Conservation (phyloP, 768 basidiomycete species). For the Tricholoma bakamatsutake region DNA sequence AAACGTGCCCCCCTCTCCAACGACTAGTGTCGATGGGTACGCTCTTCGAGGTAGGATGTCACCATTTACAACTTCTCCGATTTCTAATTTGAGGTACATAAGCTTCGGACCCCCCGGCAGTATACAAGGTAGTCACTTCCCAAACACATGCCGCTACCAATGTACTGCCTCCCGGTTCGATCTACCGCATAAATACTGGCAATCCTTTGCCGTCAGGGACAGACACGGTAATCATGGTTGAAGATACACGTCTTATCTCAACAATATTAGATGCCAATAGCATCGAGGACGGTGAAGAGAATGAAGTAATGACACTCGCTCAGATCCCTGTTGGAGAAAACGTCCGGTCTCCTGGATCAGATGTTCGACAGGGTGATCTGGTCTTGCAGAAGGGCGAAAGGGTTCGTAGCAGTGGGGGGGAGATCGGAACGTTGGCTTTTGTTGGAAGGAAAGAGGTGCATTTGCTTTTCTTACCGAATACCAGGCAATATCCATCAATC, state of each 20-base stretch:
- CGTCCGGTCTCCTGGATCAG: slow-evolving; percentile 66
- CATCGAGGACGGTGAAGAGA: slow-evolving; percentile 52
- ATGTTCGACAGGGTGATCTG: slow-evolving; percentile 61
- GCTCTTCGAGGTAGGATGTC: slow-evolving; percentile 60
- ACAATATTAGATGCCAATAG: slow-evolving; percentile 33
- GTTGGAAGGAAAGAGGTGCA: slow-evolving; percentile 67
- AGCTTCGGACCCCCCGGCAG: slow-evolving; percentile 63
- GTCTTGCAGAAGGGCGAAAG: slow-evolving; percentile 59
- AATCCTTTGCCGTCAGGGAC: slow-evolving; percentile 70
- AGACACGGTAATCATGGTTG: slow-evolving; percentile 88
- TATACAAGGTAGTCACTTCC: slow-evolving; percentile 63
- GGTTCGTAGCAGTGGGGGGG: slow-evolving; percentile 65
- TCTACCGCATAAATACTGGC: slow-evolving; percentile 85
- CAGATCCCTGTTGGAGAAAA: slow-evolving; percentile 65
- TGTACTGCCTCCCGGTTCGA: slow-evolving; percentile 40
- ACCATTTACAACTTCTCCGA: background rate
- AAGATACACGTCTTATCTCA: slow-evolving; percentile 77
- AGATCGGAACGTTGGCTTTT: slow-evolving; percentile 78
- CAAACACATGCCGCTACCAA: slow-evolving; percentile 42
- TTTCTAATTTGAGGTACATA: background rate
- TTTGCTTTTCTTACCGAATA: background rate
- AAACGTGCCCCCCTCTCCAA: slow-evolving; percentile 56
- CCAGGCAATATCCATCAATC: background rate
- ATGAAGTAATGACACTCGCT: slow-evolving; percentile 60
- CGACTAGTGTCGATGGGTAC: slow-evolving; percentile 88